Evolutionary conservation across 148 eudicot genomes (phyloP).

Genomic region (Spergularia marina): DNA sequence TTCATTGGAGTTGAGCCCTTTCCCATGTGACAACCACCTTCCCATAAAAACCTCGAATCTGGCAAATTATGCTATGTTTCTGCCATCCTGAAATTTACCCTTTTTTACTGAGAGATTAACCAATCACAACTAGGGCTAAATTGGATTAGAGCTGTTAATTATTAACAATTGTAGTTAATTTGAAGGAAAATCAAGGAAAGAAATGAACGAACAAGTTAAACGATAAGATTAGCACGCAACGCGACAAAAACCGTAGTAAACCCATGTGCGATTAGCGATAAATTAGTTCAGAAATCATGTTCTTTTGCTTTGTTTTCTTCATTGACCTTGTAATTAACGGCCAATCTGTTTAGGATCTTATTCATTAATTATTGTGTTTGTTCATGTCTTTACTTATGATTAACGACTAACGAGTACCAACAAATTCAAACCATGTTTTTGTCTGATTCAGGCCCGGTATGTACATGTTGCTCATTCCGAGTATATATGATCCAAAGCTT

Average conservation of each 20-base stretch:
- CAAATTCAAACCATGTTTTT: background rate
- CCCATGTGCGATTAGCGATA: too few relatives aligned
- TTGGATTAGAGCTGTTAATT: constrained; percentile 2
- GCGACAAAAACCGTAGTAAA: too few relatives aligned
- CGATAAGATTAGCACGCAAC: constrained; percentile 17
- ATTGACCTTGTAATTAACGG: constrained; percentile 26
- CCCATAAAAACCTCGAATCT: constrained; percentile 27
- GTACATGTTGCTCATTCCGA: background rate
- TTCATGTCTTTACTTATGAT: background rate
- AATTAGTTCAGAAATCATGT: background rate
- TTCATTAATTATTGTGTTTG: constrained; percentile 13
- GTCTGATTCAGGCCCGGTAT: background rate
- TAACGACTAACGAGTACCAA: too few relatives aligned
- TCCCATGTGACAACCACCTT: constrained; percentile 32
- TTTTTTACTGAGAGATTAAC: constrained; percentile 7
- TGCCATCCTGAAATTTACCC: constrained; percentile 18
- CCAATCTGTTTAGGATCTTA: constrained; percentile 16
- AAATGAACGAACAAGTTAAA: constrained; percentile 12
- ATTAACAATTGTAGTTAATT: background rate
- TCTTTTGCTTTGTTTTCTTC: constrained; percentile 28
- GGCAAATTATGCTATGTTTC: constrained; percentile 15
- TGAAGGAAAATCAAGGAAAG: background rate
- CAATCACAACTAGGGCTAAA: constrained; percentile 20
- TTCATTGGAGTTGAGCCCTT: constrained; percentile 20
- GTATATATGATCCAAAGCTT: too few relatives aligned